Evolutionary conservation across 2,329 filamentous ascomycete genomes (phyloP).

Genomic region (Ophiostoma perfectum): DNA sequence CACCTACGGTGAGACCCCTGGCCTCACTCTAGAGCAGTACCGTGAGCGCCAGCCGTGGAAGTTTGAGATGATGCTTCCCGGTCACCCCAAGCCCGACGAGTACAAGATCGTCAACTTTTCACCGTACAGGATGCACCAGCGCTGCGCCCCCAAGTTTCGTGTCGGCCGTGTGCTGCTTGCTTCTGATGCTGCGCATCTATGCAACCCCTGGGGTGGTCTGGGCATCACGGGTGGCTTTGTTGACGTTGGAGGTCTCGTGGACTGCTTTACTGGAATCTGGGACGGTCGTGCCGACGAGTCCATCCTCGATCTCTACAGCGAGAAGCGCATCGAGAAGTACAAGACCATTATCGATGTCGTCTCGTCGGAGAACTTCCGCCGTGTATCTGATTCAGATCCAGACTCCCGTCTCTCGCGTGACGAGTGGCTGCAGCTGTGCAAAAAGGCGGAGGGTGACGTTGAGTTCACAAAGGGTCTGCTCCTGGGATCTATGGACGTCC

Average conservation of each 20-base stretch:
- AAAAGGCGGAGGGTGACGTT: background rate
- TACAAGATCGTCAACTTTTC: constrained; percentile 54
- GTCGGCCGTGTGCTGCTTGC: constrained; percentile 52
- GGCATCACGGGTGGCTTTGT: constrained; percentile 60
- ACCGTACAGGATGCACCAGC: constrained; percentile 58
- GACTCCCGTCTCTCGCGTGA: constrained; percentile 32
- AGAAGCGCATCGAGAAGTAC: constrained; percentile 44
- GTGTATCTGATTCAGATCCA: constrained; percentile 40
- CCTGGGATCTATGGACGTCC: background rate
- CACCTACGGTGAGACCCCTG: constrained; percentile 55
- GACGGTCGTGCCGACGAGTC: constrained; percentile 40
- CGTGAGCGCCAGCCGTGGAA: constrained; percentile 48
- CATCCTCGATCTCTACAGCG: constrained; percentile 43
- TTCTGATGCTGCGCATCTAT: constrained; percentile 56
- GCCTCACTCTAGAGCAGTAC: constrained; percentile 50
- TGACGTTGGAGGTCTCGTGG: constrained; percentile 57
- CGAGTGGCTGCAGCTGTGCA: constrained; percentile 1
- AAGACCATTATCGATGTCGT: constrained; percentile 41
- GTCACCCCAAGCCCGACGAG: constrained; percentile 51
- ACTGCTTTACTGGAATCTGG: constrained; percentile 49
- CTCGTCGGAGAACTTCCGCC: constrained; percentile 41
- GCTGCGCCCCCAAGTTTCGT: constrained; percentile 53
- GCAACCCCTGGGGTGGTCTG: constrained; percentile 53
- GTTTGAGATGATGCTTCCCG: constrained; percentile 54
- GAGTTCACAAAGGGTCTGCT: background rate